Evolutionary conservation across 2,329 filamentous ascomycete species (phyloP).

Genomic region (Fusarium odoratissimum): DNA sequence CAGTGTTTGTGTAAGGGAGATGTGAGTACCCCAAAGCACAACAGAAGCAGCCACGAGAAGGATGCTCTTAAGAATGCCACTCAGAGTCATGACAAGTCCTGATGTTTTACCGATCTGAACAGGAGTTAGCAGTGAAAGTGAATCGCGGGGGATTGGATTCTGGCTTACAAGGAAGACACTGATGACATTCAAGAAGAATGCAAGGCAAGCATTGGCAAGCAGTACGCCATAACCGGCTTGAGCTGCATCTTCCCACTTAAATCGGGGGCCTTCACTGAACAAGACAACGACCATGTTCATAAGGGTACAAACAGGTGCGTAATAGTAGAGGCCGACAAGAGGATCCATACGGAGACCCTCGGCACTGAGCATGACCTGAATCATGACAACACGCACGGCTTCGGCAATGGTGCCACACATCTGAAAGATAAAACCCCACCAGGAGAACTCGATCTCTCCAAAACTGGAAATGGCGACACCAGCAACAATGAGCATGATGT

Average conservation of each 20-base stretch:
- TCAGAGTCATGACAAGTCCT: slow-evolving; percentile 85
- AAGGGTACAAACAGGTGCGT: slow-evolving; percentile 83
- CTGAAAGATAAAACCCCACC: slow-evolving; percentile 76
- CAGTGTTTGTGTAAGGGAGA: slow-evolving; percentile 77
- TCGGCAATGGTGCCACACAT: slow-evolving; percentile 82
- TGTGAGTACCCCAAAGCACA: slow-evolving; percentile 79
- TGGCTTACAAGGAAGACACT: slow-evolving; percentile 84
- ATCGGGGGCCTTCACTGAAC: slow-evolving; percentile 73
- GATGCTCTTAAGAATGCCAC: slow-evolving; percentile 89
- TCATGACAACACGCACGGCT: slow-evolving; percentile 85
- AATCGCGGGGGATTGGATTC: neutral
- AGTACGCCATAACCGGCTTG: slow-evolving; percentile 74
- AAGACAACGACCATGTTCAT: slow-evolving; percentile 81
- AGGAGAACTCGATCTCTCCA: slow-evolving; percentile 76
- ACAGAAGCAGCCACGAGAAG: slow-evolving; percentile 82
- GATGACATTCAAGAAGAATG: slow-evolving; percentile 84
- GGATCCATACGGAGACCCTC: slow-evolving; percentile 88
- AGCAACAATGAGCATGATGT: slow-evolving; percentile 63
- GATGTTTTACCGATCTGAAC: slow-evolving; percentile 87
- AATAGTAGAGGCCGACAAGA: slow-evolving; percentile 89
- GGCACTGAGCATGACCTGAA: slow-evolving; percentile 81
- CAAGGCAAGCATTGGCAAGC: slow-evolving; percentile 78
- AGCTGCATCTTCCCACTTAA: slow-evolving; percentile 74
- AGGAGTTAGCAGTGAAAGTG: slow-evolving; percentile 6
- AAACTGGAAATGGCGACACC: slow-evolving; percentile 65